Conservation (phyloP, 2,329 filamentous ascomycete species). For the Diaporthe citrichinensis region DNA sequence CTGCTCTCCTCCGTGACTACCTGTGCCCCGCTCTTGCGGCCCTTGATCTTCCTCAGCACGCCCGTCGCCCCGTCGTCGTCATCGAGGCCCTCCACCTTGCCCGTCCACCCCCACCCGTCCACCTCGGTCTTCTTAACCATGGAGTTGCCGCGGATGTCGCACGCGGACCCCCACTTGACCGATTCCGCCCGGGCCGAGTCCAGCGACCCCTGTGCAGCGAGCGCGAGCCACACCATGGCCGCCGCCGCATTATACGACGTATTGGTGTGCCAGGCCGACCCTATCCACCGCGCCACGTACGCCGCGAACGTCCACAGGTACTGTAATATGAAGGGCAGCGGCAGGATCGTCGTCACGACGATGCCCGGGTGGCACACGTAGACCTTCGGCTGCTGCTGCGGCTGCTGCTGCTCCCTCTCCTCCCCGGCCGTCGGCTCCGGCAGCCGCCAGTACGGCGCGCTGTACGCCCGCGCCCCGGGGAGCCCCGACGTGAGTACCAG, state of each 20-base stretch:
- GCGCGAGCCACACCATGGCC: slow-evolving; percentile 82
- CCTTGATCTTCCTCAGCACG: slow-evolving; percentile 65
- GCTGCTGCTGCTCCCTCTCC: not conserved
- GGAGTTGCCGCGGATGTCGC: slow-evolving; percentile 69
- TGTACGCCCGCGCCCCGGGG: slow-evolving; percentile 71
- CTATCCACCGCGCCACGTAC: slow-evolving; percentile 80
- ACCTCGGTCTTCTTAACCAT: slow-evolving; percentile 84
- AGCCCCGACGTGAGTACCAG: slow-evolving; percentile 81
- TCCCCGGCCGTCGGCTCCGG: not conserved
- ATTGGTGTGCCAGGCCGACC: slow-evolving; percentile 89
- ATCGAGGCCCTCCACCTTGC: slow-evolving; percentile 65
- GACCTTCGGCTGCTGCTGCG: slow-evolving; percentile 50
- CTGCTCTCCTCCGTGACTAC: slow-evolving; percentile 73
- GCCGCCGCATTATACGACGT: slow-evolving; percentile 83
- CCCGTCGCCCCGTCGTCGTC: slow-evolving; percentile 59
- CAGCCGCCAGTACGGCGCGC: slow-evolving; percentile 67
- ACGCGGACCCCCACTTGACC: slow-evolving; percentile 88
- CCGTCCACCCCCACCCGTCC: slow-evolving; percentile 85
- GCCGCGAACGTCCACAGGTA: slow-evolving; percentile 78
- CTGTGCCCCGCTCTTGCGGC: slow-evolving; percentile 70
- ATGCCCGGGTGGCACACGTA: slow-evolving; percentile 91
- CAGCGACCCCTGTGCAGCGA: slow-evolving; percentile 75
- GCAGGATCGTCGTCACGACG: slow-evolving; percentile 85
- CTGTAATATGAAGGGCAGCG: slow-evolving; percentile 78
- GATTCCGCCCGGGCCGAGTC: slow-evolving; percentile 68